Conservation (phyloP, 768 basidiomycete genomes). For the Tephrocybe sp. region DNA sequence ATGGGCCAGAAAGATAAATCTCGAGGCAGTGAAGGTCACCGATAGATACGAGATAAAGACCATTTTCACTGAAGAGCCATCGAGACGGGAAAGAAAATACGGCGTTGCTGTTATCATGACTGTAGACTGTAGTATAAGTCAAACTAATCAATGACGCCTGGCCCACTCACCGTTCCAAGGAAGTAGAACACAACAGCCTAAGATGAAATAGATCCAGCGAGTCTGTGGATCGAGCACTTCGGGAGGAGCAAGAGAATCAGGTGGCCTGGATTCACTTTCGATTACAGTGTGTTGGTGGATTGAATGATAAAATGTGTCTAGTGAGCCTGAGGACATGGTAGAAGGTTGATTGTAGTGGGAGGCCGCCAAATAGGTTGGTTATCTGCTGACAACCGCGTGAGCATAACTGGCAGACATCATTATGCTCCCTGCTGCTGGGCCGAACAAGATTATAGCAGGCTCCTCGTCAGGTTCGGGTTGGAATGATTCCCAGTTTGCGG, state of each 20-base stretch:
- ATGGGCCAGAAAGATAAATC: slow-evolving; percentile 70
- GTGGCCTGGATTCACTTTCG: too few relatives aligned
- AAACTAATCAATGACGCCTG: background rate
- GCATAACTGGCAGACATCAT: too few relatives aligned
- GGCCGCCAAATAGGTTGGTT: too few relatives aligned
- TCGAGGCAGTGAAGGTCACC: slow-evolving; percentile 59
- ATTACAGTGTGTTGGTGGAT: slow-evolving; percentile 35
- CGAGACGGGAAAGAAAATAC: slow-evolving; percentile 73
- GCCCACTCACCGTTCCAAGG: slow-evolving; percentile 82
- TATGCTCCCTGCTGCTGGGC: too few relatives aligned
- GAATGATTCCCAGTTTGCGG: too few relatives aligned
- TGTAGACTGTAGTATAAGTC: slow-evolving; percentile 25
- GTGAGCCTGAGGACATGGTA: slow-evolving; percentile 30
- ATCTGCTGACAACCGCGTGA: too few relatives aligned
- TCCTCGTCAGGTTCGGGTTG: too few relatives aligned
- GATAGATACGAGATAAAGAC: slow-evolving; percentile 70
- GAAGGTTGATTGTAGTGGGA: background rate
- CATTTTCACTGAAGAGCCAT: slow-evolving; percentile 51
- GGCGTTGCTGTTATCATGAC: slow-evolving; percentile 86
- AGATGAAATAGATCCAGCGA: slow-evolving; percentile 62
- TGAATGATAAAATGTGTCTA: slow-evolving; percentile 42
- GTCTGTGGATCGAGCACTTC: slow-evolving; percentile 39
- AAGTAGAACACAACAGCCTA: slow-evolving; percentile 72
- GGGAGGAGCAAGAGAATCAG: slow-evolving; percentile 25
- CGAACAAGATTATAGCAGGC: too few relatives aligned